Evolutionary conservation across 352 stramenopile genomes (phyloP), one percentile per base, ranked within the genome.

Genomic region (Saprolegnia diclina): DNA sequence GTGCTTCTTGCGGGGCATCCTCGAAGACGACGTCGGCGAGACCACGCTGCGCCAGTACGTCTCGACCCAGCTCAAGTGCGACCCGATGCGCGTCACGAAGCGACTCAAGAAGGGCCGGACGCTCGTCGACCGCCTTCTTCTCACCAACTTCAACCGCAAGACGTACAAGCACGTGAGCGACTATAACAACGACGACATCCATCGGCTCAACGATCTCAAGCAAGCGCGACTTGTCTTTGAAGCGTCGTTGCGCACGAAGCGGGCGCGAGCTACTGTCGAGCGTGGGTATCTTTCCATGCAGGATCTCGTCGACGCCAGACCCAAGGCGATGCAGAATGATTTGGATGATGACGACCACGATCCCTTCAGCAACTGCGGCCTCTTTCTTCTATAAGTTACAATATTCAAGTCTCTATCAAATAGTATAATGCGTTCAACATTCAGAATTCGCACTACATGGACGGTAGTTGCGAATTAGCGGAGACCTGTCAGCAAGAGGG

Each of bases 11-110:
- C 52, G 52, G 7, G 52, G 52, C 22, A 57, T 57, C 32, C 32
- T 57, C 22, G 52, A 57, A 57, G 52, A 57, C 7, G 16, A 57
- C 32, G 52, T 57, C 32, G 13, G 52, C 52, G 22, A 57, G 7
- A 29, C 32, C 7, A 57, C 52, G 16, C 32, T 57, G 52, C 52
- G 52, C 7, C 22, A 57, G 16, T 57, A 16, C 32, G 7, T 57
- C 13, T 7, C 52, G 22, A 14, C 52, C 7, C 52, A 38, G 22
- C 32, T 57, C 22, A 14, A 57, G 7, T 57, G 52, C 32, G 52
- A 57, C 16, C 52, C 52, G 7, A 57, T 57, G 52, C 52, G 52
- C 7, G 16, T 57, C 32, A 57, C 22, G 22, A 57, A 57, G 16
- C 52, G 52, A 57, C 52, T 57, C 32, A 7, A 16, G 22, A 38